Base-by-base conservation (phyloP, 257 asterid species). In the Ligustrum vulgare region DNA sequence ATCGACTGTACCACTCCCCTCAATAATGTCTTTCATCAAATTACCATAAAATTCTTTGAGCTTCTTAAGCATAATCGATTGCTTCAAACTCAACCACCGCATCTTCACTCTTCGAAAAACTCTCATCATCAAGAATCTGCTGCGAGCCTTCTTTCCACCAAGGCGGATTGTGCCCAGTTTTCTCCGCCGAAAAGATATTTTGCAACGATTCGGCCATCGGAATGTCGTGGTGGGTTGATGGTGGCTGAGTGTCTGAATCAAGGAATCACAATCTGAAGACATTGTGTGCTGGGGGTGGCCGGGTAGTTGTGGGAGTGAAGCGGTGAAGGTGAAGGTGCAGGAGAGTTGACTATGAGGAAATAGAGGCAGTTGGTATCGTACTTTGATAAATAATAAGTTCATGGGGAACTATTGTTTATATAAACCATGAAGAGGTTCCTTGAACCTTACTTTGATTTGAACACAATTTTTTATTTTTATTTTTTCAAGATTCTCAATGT, bases 81-180 rank as follows among this genome's bases (percentile, higher is more conserved):
- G 84, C 76, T 86, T 86, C 4, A 83, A 18, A 84, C 72, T 85
- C 75, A 89, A 32, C 79, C 90, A 77, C 64, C 73, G 82, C 71
- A 91, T 69, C 77, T 75, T 86, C 31, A 80, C 90, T 75, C 84
- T 88, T 75, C 82, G 80, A 75, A 85, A 83, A 3, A 87, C 80
- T 74, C 88, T 77, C 39, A 67, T 70, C 11, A 87, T 80, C 67
- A 78, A 84, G 70, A 78, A 81, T 10, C 97, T 81, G 8, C 84
- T 82, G 6, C 91, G 87, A 45, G 70, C 76, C 32, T 78, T 88
- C 77, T 78, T 82, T 20, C 87, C 88, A 2, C 97, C 97, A 0
- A 93, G 82, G 1, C 94, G 90, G 56, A 84, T 84, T 25, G 76
- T 81, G 66, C 95, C 91, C 31, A 85, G 81, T 64, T 75, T 79